Base-by-base conservation (phyloP, 179 eudicot genomes). In the Nepenthes alata region DNA sequence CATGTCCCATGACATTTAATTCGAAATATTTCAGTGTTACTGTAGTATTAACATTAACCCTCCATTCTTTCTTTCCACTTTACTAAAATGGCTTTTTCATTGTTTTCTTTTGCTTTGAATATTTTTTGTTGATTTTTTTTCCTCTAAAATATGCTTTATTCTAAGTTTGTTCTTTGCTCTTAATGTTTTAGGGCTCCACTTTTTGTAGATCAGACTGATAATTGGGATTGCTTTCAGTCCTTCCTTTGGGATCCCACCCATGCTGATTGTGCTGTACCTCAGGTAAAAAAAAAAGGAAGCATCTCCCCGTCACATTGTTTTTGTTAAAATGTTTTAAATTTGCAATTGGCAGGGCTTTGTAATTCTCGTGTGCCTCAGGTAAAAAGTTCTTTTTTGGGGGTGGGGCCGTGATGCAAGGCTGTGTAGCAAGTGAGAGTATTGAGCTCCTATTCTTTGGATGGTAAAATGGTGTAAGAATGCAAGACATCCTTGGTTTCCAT, bases 351-450 rank as follows among this genome's bases (percentile, higher is more conserved):
- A 25, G 25, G 25, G 25, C 25, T 25, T 25, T 25, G 25, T 66
- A 96, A 90, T 72, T 94, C 97, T 80, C 82, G 96, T 59, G 97
- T 79, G 49, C 91, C 97, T 47, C 99, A 94, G 95, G 99, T 94
- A 66, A 68, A 55, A 65, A 60, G 25, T 25, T 25, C 25, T 25
- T 25, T 25, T 25, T 25, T 0, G 25, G n/a, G 12, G 25, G 37
- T 12, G 13, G 45, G 45, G 45, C 8, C 16, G n/a, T 16, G 16
- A 5, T 12, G 14, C 14, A 52, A 0, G 25, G 6, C 6, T 52
- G 5, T 52, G 34, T 11, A 11, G 53, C 13, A 50, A 11, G 7
- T 52, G 11, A 10, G 5, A 3, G 35, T 8, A 6, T 56, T 35
- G 35, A 16, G 5, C 37, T 56, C 11, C 12, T 56, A 8, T 35